These are phyloP conservation scores for Geotrichum aggregatum DNA, from an alignment of 1,139 yeast genomes.

Conservation along the genomic window DNA sequence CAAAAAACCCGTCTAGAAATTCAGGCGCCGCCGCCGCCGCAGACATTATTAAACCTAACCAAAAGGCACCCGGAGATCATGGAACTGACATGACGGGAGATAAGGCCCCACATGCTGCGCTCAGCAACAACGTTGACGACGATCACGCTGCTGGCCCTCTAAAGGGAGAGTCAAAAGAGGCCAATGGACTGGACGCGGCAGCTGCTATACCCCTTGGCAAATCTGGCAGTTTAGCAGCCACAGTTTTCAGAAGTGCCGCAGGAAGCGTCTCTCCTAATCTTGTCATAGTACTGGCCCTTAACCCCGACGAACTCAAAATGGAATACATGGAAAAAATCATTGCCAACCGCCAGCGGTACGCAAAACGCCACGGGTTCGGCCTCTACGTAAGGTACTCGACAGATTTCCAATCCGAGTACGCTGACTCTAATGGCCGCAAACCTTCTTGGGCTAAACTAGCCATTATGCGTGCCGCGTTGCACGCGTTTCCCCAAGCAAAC, in stretches of 20 bases:
- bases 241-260: background rate
- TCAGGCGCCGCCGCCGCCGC: too few species aligned
- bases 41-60: background rate
- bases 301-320: slow-evolving; percentile 62
- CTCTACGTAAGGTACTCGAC: slow-evolving; percentile 75
- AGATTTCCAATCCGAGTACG: slow-evolving; percentile 45
- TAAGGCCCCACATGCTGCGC: slow-evolving; percentile 4
- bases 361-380: slow-evolving; percentile 70
- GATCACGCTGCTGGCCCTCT: background rate
- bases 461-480: slow-evolving; percentile 73
- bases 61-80: slow-evolving; percentile 14
- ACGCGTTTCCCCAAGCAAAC: slow-evolving; percentile 77
- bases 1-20: too few species aligned
- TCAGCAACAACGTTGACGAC: too few species aligned
- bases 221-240: too few species aligned
- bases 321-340: slow-evolving; percentile 60
- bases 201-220: too few species aligned
- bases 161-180: too few species aligned
- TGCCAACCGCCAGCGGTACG: slow-evolving; percentile 80
- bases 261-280: slow-evolving; percentile 14
- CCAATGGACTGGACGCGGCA: too few species aligned
- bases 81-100: slow-evolving; percentile 2
- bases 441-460: slow-evolving; percentile 57
- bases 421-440: slow-evolving; percentile 7
- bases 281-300: slow-evolving; percentile 76